phyloP scores from a whole-genome alignment of 2,329 filamentous ascomycete species.

The Colletotrichum sp. region DNA sequence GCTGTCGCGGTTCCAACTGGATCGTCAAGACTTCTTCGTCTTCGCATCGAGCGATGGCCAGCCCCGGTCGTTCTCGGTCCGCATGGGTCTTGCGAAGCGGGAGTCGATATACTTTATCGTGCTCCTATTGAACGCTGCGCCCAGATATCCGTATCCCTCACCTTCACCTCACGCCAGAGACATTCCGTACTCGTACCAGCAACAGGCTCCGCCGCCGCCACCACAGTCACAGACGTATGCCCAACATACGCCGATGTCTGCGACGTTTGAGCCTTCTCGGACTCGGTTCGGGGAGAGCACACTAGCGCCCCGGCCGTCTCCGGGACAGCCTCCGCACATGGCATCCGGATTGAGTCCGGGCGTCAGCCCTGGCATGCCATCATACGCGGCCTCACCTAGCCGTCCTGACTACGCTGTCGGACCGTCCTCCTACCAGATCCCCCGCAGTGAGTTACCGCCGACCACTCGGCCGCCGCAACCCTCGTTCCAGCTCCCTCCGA shows the following conservation, averaged over 20 bases:
- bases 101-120: slow-evolving; percentile 69
- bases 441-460: slow-evolving; percentile 54
- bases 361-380: slow-evolving; percentile 45
- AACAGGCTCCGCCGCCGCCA: slow-evolving; percentile 33
- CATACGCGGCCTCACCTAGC: slow-evolving; percentile 51
- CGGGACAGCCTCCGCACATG: slow-evolving; percentile 35
- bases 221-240: slow-evolving; percentile 36
- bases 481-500: slow-evolving; percentile 54
- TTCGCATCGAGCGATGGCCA: slow-evolving; percentile 60
- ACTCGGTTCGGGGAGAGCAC: slow-evolving; percentile 42
- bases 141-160: slow-evolving; percentile 47
- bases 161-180: slow-evolving; percentile 52
- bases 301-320: slow-evolving; percentile 33
- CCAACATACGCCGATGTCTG: slow-evolving; percentile 51
- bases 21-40: slow-evolving; percentile 59
- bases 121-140: slow-evolving; percentile 45
- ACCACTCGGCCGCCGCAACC: slow-evolving; percentile 34
- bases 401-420: slow-evolving; percentile 49
- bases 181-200: slow-evolving; percentile 45
- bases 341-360: slow-evolving; percentile 45
- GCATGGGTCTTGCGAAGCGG: slow-evolving; percentile 63
- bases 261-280: slow-evolving; percentile 52
- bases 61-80: slow-evolving; percentile 52
- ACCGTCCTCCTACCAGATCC: slow-evolving; percentile 56
- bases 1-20: slow-evolving; percentile 54